Evolutionary conservation across 2,329 filamentous ascomycete species (phyloP), one percentile per base, ranked within the genome.

Genomic region (Phialophora macrospora): DNA sequence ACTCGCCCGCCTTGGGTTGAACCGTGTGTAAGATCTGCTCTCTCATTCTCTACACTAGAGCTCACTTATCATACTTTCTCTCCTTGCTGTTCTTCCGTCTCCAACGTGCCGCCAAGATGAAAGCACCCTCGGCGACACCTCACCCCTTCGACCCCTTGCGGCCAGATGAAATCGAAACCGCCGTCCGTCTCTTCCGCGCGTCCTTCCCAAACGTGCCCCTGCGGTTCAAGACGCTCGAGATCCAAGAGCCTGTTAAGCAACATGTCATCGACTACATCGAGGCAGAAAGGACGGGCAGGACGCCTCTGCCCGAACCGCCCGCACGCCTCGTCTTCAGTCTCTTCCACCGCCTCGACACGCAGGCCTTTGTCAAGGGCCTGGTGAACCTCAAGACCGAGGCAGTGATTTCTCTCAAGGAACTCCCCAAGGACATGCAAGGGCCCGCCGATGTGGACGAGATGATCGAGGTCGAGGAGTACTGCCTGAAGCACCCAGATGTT

Each of bases 131-230:
- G 4, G 32, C 32, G 32, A 34, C 12, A 9, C 32, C 32, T 81
- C 73, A 6, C 84, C 84, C 79, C 3, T 49, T 49, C 24, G 46
- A 49, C 46, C 46, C 46, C 11, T 24, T 49, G n/a, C n/a, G n/a
- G 12, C n/a, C 46, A 24, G n/a, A 49, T 20, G 46, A 49, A 24
- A 24, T 49, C 46, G 24, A 49, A 49, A 20, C n/a, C n/a, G 24
- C 46, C 46, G 46, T 24, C n/a, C n/a, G n/a, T 24, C 24, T 24
- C n/a, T n/a, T 49, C n/a, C 46, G 17, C 24, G 12, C 46, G 7
- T 20, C 46, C 11, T 49, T 49, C 14, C 46, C 46, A 20, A 14
- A 24, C 12, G 46, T 49, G 12, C 14, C n/a, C 11, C 46, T 49
- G 46, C 46, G 46, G n/a, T 49, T 49, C 24, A 49, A 49, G 24